A percentile compares a stretch with the other conserved stretches of the same genome.
Conservation (phyloP, 2,329 filamentous ascomycete species). For the Zasmidium citrigriseum region DNA sequence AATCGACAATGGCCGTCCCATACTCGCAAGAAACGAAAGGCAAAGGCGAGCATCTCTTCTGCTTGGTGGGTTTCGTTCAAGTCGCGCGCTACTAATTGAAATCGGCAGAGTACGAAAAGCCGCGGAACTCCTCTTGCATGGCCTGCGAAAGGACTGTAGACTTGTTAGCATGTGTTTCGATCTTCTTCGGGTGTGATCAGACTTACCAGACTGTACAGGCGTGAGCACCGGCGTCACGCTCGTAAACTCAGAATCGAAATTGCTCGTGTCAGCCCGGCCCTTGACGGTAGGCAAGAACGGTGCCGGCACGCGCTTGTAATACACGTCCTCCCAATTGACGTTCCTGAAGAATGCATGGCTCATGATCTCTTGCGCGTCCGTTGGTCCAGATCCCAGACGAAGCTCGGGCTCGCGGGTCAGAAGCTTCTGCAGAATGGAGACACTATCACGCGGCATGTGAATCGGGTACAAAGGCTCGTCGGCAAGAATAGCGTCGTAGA, state of each 20-base stretch:
- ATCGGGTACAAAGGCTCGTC: constrained; percentile 98
- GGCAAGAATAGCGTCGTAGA: constrained; percentile 96
- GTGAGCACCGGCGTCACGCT: constrained; percentile 97
- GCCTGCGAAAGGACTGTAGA: constrained; percentile 84
- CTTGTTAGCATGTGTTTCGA: constrained; percentile 26
- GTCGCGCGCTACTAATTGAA: constrained; percentile 65
- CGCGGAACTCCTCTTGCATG: constrained; percentile 99
- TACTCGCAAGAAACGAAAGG: not conserved
- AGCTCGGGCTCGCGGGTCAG: constrained; percentile 93
- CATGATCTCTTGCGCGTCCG: constrained; percentile 98
- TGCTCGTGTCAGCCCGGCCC: constrained; percentile 96
- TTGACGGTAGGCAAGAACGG: constrained; percentile 90
- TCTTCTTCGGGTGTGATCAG: not conserved
- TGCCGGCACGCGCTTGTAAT: constrained; percentile 86
- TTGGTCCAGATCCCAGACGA: constrained; percentile 88
- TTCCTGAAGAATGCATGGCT: constrained; percentile 97
- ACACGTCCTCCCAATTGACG: constrained; percentile 98
- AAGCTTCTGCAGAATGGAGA: constrained; percentile 96
- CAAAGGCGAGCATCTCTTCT: not conserved
- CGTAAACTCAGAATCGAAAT: constrained; percentile 98
- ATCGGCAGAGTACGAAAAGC: constrained; percentile 95
- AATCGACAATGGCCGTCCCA: not conserved
- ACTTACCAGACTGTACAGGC: constrained; percentile 92
- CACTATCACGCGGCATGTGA: constrained; percentile 96
- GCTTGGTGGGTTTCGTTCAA: constrained; percentile 1